Percentiles rank a stretch among this genome's conserved stretches.
These are phyloP conservation scores for Corymbia calophylla DNA, from an alignment of 441 rosid genomes.

Conservation along the genomic window DNA sequence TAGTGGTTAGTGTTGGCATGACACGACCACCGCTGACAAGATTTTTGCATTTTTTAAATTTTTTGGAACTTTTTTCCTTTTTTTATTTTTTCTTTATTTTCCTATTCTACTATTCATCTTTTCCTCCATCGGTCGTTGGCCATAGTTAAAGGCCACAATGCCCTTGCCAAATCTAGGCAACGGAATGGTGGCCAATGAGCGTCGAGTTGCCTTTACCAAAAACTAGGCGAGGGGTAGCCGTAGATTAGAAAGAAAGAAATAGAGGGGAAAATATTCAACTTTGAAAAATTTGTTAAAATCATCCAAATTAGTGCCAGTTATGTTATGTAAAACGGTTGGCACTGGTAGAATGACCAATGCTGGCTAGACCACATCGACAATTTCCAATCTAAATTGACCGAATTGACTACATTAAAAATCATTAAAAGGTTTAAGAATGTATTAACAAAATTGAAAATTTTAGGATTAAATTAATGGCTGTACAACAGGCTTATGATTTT, in stretches of 20 bases:
- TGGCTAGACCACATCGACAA: rapidly evolving
- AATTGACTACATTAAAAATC: neutral
- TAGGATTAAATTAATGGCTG: neutral
- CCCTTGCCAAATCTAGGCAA: neutral
- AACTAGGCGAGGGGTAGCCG: rapidly evolving
- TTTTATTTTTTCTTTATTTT: neutral
- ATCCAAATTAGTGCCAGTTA: rapidly evolving
- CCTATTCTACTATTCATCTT: neutral
- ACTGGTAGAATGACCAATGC: rapidly evolving
- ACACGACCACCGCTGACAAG: rapidly evolving
- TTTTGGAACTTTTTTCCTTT: neutral
- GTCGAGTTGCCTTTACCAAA: rapidly evolving
- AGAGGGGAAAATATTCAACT: neutral
- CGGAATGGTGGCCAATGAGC: rapidly evolving
- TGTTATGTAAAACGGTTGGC: rapidly evolving
- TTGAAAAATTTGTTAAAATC: neutral
- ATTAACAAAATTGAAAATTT: neutral
- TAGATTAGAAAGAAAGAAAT: neutral
- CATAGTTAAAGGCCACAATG: neutral
- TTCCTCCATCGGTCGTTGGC: rapidly evolving
- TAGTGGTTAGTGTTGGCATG: neutral
- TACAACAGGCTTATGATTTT: neutral
- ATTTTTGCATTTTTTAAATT: neutral
- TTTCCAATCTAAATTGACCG: no score
- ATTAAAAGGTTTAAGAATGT: neutral